Evolutionary conservation across 352 stramenopile genomes (phyloP).

Genomic region (Hyaloperonospora arabidopsidis): DNA sequence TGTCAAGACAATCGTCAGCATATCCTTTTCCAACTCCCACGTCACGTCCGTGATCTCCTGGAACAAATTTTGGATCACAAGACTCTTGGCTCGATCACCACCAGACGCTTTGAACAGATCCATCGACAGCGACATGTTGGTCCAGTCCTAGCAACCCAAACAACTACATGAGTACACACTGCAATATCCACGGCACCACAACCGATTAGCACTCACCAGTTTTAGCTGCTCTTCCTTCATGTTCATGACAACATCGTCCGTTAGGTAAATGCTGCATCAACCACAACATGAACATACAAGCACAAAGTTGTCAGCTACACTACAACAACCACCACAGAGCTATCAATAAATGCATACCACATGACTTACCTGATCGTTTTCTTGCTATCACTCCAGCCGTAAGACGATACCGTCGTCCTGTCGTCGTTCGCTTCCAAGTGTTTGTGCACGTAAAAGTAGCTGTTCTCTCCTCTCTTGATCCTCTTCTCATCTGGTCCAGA

Average conservation of each 20-base stretch:
- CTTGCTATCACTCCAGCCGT: slow-evolving; percentile 73
- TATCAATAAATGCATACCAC: background rate
- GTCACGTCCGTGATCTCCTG: slow-evolving; percentile 52
- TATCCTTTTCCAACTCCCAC: slow-evolving; percentile 54
- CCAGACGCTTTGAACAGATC: slow-evolving; percentile 40
- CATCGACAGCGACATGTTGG: slow-evolving; percentile 65
- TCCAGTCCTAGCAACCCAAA: slow-evolving; percentile 55
- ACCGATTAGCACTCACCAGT: slow-evolving; percentile 33
- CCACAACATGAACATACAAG: no score
- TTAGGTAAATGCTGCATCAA: slow-evolving; percentile 59
- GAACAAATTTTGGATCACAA: slow-evolving; percentile 70
- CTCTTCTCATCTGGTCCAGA: slow-evolving; percentile 58
- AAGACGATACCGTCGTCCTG: slow-evolving; percentile 63
- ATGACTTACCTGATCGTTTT: slow-evolving; percentile 43
- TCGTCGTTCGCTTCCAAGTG: slow-evolving; percentile 22
- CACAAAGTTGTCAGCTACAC: background rate
- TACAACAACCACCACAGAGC: background rate
- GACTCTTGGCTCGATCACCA: slow-evolving; percentile 43
- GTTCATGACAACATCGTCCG: slow-evolving; percentile 42
- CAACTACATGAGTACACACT: slow-evolving; percentile 5
- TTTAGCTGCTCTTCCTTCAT: slow-evolving; percentile 56
- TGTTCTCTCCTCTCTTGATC: slow-evolving; percentile 63
- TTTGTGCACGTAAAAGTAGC: slow-evolving; percentile 81
- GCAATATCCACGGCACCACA: background rate
- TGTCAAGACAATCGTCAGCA: slow-evolving; percentile 58